Base-by-base conservation (phyloP, 495 filamentous ascomycete genomes). In the Penicillium antarcticum region DNA sequence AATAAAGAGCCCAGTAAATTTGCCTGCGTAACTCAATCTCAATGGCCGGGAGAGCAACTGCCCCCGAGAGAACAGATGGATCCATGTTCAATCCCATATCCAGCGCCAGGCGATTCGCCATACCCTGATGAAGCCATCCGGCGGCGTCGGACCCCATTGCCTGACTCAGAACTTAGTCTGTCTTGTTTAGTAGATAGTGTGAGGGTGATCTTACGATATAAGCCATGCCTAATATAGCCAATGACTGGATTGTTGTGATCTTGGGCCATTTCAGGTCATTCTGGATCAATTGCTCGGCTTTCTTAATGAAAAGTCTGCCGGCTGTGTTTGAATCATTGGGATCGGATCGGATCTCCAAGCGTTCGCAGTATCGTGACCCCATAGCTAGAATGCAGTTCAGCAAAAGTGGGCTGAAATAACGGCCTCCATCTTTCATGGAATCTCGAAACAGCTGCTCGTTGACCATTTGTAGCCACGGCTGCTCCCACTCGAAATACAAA, bases 401-500 rank as follows among this genome's bases (percentile, higher is more conserved):
- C 2, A 95, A 70, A 7, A 92, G 76, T 5, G 86, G 68, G 5
- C 85, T 91, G 66, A 83, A 91, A 60, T 86, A 88, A 76, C 40
- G 71, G 55, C 41, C 78, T 62, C 12, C 82, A 78, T 13, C 60
- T 65, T 6, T 60, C 56, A 88, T 83, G 60, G 91, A 88, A 21
- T 77, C 68, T 47, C 87, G 66, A 58, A 95, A 92, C 45, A 87
- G 78, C 41, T 84, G 81, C 44, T 89, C 85, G 48, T 83, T 84
- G 34, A 95, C 77, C 3, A 87, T 76, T 7, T 84, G 80, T 58
- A 87, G 84, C 46, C 83, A 87, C 2, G 87, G 86, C 55, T 92
- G 87, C 57, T 87, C 84, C 89, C 89, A 94, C 59, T 80, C 82
- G 51, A 95, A 92, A 66, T 89, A 92, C 13, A 92, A 68, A 12